Conservation (phyloP, 2,329 filamentous ascomycete species). For the Ceratocystis harringtonii region DNA sequence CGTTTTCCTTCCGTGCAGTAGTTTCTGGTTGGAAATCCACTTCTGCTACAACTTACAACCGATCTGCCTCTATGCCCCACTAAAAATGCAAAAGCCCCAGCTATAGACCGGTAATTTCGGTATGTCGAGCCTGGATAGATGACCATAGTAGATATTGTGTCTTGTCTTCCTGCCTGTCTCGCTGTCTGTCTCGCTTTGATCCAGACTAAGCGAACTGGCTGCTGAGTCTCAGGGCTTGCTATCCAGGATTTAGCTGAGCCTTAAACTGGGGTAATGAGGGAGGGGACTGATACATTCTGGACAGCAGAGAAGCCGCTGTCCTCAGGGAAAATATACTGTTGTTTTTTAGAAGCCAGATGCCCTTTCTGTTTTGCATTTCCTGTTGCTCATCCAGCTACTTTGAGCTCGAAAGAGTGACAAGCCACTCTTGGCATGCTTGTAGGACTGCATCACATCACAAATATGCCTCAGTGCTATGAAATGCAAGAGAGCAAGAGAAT, state of each 20-base stretch:
- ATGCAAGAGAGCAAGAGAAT: background rate
- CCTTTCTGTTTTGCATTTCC: background rate
- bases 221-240: background rate
- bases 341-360: background rate
- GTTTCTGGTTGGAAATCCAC: background rate
- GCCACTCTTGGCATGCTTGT: background rate
- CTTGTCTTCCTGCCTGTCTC: background rate
- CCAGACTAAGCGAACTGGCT: background rate
- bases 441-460: background rate
- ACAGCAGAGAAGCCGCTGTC: background rate
- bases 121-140: background rate
- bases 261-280: background rate
- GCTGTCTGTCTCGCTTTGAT: background rate
- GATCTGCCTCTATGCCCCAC: background rate
- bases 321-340: background rate
- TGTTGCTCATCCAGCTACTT: no score
- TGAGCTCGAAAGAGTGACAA: background rate
- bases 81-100: background rate
- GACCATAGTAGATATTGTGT: background rate
- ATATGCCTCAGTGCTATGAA: background rate
- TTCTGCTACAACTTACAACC: background rate
- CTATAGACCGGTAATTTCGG: background rate
- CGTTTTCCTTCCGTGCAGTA: background rate
- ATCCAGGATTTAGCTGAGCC: background rate
- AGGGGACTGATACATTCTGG: no score